Evolutionary conservation across 495 filamentous ascomycete genomes (phyloP).

Genomic region (Astrothelium macrocarpum): DNA sequence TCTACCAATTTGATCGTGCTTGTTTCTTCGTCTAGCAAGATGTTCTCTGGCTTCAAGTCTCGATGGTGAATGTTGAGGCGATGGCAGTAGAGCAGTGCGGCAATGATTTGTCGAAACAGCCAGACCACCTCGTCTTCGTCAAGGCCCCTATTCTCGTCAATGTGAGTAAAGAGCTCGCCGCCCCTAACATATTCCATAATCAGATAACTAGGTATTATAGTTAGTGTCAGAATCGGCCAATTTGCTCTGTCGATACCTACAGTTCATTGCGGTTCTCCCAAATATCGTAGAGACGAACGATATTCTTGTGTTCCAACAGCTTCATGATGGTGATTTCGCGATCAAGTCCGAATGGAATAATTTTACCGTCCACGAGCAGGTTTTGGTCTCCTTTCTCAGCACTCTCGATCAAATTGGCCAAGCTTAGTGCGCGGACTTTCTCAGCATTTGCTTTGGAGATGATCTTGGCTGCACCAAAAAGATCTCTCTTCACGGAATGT

Average conservation of each 20-base stretch:
- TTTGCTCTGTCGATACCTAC: slow-evolving; percentile 43
- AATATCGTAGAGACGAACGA: slow-evolving; percentile 84
- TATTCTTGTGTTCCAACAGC: slow-evolving; percentile 83
- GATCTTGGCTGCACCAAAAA: slow-evolving; percentile 87
- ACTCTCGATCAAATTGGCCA: slow-evolving; percentile 52
- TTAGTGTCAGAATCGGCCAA: slow-evolving; percentile 18
- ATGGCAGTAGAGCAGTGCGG: slow-evolving; percentile 86
- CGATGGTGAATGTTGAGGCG: slow-evolving; percentile 90
- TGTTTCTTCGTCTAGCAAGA: slow-evolving; percentile 60
- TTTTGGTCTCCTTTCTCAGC: slow-evolving; percentile 22
- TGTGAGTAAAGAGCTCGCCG: slow-evolving; percentile 81
- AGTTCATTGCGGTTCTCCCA: slow-evolving; percentile 94
- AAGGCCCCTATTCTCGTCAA: slow-evolving; percentile 56
- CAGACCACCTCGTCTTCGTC: slow-evolving; percentile 69
- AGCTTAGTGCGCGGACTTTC: slow-evolving; percentile 62
- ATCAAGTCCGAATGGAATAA: slow-evolving; percentile 80
- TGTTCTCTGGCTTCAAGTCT: slow-evolving; percentile 96
- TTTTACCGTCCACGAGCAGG: slow-evolving; percentile 27
- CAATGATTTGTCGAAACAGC: slow-evolving; percentile 86
- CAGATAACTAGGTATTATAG: slow-evolving; percentile 57
- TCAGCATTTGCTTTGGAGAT: slow-evolving; percentile 66
- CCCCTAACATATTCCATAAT: slow-evolving; percentile 90
- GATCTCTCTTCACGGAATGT: slow-evolving; percentile 55
- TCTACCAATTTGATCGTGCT: slow-evolving; percentile 81
- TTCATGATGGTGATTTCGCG: slow-evolving; percentile 94